phyloP scores from a whole-genome alignment of 2,329 filamentous ascomycete genomes.

The Leptographium procerum region DNA sequence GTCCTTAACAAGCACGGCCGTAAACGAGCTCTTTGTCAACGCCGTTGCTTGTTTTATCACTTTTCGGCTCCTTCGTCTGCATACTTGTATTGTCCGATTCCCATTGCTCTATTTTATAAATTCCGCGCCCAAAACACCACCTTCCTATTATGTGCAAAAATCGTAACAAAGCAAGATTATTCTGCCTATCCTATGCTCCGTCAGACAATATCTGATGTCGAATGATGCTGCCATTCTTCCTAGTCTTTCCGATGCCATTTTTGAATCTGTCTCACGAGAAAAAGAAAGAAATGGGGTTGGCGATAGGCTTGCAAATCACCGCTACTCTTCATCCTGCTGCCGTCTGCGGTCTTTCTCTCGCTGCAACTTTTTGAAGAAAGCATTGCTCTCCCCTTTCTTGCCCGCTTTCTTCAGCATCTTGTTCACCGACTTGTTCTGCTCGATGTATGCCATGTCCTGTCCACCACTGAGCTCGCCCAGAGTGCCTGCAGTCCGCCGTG shows the following conservation, averaged over 20 bases:
- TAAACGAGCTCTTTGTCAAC: not conserved
- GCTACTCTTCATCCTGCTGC: not conserved
- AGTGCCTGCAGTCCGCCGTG: constrained; percentile 71
- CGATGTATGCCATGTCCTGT: constrained; percentile 93
- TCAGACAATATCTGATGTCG: not conserved
- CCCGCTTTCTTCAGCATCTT: constrained; percentile 52
- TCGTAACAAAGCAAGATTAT: not conserved
- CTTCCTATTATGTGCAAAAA: not conserved
- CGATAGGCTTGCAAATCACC: not conserved
- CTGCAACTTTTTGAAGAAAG: constrained; percentile 37
- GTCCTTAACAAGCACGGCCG: not conserved
- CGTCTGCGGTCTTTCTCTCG: constrained; percentile 1
- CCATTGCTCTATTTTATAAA: not conserved
- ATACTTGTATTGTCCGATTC: not conserved
- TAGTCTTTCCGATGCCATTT: not conserved
- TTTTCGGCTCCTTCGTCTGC: not conserved
- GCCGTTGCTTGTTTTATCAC: not conserved
- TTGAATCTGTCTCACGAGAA: not conserved
- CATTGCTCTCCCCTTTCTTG: constrained; percentile 36
- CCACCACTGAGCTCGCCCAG: constrained; percentile 81
- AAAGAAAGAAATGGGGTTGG: not conserved
- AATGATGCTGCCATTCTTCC: not conserved
- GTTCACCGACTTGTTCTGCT: constrained; percentile 65
- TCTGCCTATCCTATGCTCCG: not conserved
- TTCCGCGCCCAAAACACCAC: not conserved